phyloP scores from a whole-genome alignment of 176 grass and related monocot species.

The Hordeum marinum region DNA sequence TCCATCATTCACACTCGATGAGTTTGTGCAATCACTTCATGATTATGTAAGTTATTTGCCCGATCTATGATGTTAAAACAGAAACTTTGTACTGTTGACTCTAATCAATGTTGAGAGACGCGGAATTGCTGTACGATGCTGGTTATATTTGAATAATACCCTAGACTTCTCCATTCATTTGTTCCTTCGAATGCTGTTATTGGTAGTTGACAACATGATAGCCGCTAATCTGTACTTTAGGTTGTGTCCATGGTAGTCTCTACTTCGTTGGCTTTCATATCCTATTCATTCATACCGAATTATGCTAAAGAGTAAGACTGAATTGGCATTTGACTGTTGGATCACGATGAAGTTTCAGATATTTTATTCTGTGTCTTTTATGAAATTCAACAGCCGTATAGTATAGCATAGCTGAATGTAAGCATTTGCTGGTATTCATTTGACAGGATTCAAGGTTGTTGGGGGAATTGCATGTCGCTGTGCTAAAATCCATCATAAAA shows the following conservation, averaged over 20 bases:
- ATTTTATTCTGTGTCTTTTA: not conserved
- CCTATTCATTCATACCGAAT: not conserved
- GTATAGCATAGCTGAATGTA: not conserved
- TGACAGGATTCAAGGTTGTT: conserved; percentile 81
- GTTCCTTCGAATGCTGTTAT: not conserved
- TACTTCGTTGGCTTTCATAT: not conserved
- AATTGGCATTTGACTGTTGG: conserved; percentile 9
- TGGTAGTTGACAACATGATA: not conserved
- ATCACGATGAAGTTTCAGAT: not conserved
- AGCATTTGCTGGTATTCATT: conserved; percentile 10
- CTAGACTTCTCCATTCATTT: conserved; percentile 4
- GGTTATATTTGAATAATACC: conserved; percentile 3
- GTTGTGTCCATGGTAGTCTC: not conserved
- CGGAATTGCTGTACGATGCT: not conserved
- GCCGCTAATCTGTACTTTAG: not conserved
- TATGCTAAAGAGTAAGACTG: conserved; percentile 5
- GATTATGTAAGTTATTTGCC: conserved; percentile 78
- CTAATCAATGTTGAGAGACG: not conserved
- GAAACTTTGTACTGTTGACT: not conserved
- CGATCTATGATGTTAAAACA: not conserved
- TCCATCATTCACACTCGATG: conserved; percentile 89
- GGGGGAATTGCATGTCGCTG: conserved; percentile 75
- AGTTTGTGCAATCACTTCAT: conserved; percentile 96
- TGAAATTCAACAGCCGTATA: not conserved
- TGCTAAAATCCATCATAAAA: conserved; percentile 90